phyloP scores from a whole-genome alignment of 2,329 filamentous ascomycete genomes.

The Alternaria brassicicola region DNA sequence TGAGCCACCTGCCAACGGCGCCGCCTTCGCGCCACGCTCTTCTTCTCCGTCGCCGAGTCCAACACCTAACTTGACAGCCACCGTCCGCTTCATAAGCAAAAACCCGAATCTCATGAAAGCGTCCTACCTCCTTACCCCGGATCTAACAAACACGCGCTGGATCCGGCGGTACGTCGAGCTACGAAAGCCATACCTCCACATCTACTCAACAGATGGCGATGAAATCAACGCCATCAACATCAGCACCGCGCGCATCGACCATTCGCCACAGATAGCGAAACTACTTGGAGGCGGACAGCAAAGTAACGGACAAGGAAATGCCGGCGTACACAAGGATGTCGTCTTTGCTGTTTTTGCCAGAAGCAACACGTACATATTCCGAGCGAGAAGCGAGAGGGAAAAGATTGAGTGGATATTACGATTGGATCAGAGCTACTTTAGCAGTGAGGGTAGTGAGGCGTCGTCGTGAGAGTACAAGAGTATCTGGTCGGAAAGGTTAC shows the following conservation, averaged over 20 bases:
- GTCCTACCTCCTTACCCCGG: constrained; percentile 85
- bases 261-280: constrained; percentile 83
- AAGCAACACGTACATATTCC: constrained; percentile 94
- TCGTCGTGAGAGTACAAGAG: not conserved
- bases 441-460: constrained; percentile 29
- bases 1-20: constrained; percentile 70
- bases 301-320: constrained; percentile 13
- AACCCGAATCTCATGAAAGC: constrained; percentile 76
- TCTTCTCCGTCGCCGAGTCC: constrained; percentile 44
- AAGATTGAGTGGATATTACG: constrained; percentile 97
- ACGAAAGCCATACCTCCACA: constrained; percentile 86
- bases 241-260: constrained; percentile 87
- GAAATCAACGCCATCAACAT: constrained; percentile 90
- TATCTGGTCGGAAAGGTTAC: not conserved
- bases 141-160: constrained; percentile 82
- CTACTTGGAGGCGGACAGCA: constrained; percentile 62
- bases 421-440: constrained; percentile 81
- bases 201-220: constrained; percentile 87
- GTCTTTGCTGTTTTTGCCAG: constrained; percentile 95
- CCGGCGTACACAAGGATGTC: constrained; percentile 56
- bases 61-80: constrained; percentile 72
- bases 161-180: constrained; percentile 92
- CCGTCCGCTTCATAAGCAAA: constrained; percentile 78
- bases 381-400: constrained; percentile 83
- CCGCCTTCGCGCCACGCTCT: constrained; percentile 50